phyloP scores from a whole-genome alignment of 2,329 filamentous ascomycete genomes.

The Paraphaeosphaeria sporulosa region DNA sequence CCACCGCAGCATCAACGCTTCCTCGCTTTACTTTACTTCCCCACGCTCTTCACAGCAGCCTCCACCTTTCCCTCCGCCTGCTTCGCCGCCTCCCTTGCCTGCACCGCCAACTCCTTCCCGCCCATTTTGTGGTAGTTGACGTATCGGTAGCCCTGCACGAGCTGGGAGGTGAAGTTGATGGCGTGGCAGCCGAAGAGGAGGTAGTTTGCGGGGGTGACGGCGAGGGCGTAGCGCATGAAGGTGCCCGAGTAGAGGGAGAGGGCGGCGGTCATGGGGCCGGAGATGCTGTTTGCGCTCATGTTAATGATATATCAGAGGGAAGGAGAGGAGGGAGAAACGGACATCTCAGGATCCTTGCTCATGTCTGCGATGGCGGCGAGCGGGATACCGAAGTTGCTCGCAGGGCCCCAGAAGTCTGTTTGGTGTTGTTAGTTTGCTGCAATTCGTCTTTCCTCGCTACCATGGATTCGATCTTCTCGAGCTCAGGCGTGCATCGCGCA shows the following conservation, averaged over 20 bases:
- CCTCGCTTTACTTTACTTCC: conserved; percentile 12
- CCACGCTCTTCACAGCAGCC: conserved; percentile 18
- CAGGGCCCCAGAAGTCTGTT: conserved; percentile 61
- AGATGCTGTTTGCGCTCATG: conserved; percentile 60
- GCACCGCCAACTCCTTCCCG: conserved; percentile 51
- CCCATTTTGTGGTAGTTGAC: conserved; percentile 66
- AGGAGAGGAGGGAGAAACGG: conserved; percentile 25
- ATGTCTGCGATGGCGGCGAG: conserved; percentile 63
- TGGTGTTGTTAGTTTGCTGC: conserved; percentile 7
- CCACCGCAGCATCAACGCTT: too few species aligned
- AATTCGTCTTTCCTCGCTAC: not conserved
- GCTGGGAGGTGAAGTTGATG: conserved; percentile 69
- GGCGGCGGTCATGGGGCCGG: conserved; percentile 69
- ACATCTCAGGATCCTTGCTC: conserved; percentile 62
- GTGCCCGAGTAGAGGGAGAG: conserved; percentile 67
- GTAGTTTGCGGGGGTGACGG: conserved; percentile 70
- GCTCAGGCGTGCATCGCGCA: not conserved
- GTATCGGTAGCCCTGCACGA: conserved; percentile 68
- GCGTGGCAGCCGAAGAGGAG: conserved; percentile 73
- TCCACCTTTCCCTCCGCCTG: conserved; percentile 14
- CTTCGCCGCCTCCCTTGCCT: conserved; percentile 48
- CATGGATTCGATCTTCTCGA: not conserved
- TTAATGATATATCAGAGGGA: conserved; percentile 5
- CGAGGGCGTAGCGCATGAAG: conserved; percentile 73
- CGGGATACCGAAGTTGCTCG: conserved; percentile 62